A percentile compares a stretch with the other conserved stretches of the same genome.
These are phyloP conservation scores for Cladosporium cucumerinum DNA, from an alignment of 2,329 filamentous ascomycete genomes.

Conservation along the genomic window DNA sequence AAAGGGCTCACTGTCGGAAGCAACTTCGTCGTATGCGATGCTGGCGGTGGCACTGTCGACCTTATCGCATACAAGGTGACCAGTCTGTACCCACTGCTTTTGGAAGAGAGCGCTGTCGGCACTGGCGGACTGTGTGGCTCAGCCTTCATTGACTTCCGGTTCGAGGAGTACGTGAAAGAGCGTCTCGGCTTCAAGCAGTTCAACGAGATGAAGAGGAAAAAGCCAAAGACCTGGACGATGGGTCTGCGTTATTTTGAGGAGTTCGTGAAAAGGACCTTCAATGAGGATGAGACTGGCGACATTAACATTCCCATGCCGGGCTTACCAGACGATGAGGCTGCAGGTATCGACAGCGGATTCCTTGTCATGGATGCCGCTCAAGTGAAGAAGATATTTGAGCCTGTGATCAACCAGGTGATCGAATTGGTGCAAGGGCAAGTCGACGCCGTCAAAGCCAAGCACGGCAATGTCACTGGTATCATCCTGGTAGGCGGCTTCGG, in stretches of 20 bases:
- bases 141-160: constrained; percentile 75
- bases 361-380: constrained; percentile 70
- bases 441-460: constrained; percentile 37
- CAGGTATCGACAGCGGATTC: constrained; percentile 72
- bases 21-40: constrained; percentile 58
- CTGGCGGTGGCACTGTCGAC: constrained; percentile 62
- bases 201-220: constrained; percentile 72
- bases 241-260: constrained; percentile 77
- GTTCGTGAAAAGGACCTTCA: constrained; percentile 80
- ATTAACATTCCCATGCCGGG: constrained; percentile 77
- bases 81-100: constrained; percentile 65
- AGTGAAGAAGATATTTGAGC: constrained; percentile 60
- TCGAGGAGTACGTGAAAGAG: constrained; percentile 70
- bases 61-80: constrained; percentile 80
- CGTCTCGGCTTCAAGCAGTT: constrained; percentile 64
- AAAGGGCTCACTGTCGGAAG: constrained; percentile 68
- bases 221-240: constrained; percentile 71
- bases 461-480: constrained; percentile 57
- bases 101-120: constrained; percentile 76
- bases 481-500: constrained; percentile 80
- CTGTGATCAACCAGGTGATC: constrained; percentile 66
- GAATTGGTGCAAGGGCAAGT: constrained; percentile 50
- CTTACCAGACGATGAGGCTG: constrained; percentile 70
- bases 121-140: constrained; percentile 75
- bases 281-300: constrained; percentile 63